Conservation (phyloP, 768 basidiomycete species). For the Infundibulicybe gibba region DNA sequence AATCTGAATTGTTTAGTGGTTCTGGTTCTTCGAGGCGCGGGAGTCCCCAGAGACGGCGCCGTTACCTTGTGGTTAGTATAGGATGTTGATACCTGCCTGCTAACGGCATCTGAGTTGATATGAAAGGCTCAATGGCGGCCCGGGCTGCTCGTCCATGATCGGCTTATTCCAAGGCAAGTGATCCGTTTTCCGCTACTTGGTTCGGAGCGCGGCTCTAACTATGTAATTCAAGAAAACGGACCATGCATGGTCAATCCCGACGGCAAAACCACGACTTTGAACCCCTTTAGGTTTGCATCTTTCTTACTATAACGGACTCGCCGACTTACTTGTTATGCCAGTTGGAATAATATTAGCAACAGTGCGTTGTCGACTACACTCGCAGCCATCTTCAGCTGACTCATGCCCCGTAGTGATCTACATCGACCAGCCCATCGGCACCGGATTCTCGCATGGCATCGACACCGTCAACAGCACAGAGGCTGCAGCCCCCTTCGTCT, state of each 20-base stretch:
- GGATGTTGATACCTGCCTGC: not conserved
- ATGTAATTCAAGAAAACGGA: constrained; percentile 36
- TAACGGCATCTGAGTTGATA: not conserved
- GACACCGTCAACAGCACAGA: constrained; percentile 42
- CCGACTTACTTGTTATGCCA: constrained; percentile 7
- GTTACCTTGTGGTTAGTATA: constrained; percentile 41
- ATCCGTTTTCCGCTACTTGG: no score
- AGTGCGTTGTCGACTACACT: constrained; percentile 26
- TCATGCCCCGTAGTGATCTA: constrained; percentile 27
- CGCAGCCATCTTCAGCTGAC: not conserved
- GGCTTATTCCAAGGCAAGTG: constrained; percentile 50
- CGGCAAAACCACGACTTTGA: constrained; percentile 34
- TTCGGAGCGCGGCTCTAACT: not conserved
- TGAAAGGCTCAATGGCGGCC: constrained; percentile 39
- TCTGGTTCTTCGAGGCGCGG: constrained; percentile 70
- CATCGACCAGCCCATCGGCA: constrained; percentile 52
- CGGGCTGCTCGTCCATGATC: constrained; percentile 51
- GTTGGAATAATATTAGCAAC: constrained; percentile 55
- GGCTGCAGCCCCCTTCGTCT: constrained; percentile 41
- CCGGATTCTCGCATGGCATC: constrained; percentile 48
- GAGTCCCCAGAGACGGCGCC: constrained; percentile 47
- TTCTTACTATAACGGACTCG: not conserved
- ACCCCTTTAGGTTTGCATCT: constrained; percentile 40
- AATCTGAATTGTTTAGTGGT: constrained; percentile 58
- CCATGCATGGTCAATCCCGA: constrained; percentile 47